Evolutionary conservation across 805 yeast genomes (phyloP).

Genomic region (Grigorovia jiainica): DNA sequence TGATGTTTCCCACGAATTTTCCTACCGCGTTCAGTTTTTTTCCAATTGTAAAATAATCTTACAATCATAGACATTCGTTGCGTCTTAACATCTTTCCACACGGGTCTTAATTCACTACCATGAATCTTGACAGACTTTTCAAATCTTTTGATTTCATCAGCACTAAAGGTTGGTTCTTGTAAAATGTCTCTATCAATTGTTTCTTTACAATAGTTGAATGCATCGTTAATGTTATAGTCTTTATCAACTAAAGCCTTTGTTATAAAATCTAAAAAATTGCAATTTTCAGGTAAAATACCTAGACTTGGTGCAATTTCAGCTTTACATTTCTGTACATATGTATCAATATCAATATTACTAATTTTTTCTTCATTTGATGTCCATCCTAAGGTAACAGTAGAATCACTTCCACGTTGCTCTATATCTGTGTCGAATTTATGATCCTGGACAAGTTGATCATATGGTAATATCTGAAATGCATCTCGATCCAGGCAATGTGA

Average conservation of each 20-base stretch:
- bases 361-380: constrained; percentile 29
- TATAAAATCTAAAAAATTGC: constrained; percentile 75
- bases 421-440: constrained; percentile 44
- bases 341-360: constrained; percentile 33
- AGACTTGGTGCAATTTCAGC: constrained; percentile 47
- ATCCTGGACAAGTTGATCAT: constrained; percentile 40
- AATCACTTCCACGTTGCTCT: constrained; percentile 67
- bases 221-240: constrained; percentile 41
- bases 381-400: constrained; percentile 62
- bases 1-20: constrained; percentile 73
- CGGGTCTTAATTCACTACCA: constrained; percentile 76
- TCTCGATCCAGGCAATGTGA: constrained; percentile 11
- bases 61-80: constrained; percentile 75
- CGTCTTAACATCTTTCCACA: constrained; percentile 58
- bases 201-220: constrained; percentile 37
- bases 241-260: constrained; percentile 44
- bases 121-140: constrained; percentile 62
- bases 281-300: constrained; percentile 50
- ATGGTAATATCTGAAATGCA: not conserved
- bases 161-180: constrained; percentile 67
- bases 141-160: constrained; percentile 55
- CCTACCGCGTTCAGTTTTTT: constrained; percentile 69
- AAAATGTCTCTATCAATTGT: constrained; percentile 47
- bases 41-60: constrained; percentile 84
- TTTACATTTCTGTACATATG: constrained; percentile 44